Evolutionary conservation across 495 filamentous ascomycete species (phyloP).

Genomic region (Talaromyces thailandensis): DNA sequence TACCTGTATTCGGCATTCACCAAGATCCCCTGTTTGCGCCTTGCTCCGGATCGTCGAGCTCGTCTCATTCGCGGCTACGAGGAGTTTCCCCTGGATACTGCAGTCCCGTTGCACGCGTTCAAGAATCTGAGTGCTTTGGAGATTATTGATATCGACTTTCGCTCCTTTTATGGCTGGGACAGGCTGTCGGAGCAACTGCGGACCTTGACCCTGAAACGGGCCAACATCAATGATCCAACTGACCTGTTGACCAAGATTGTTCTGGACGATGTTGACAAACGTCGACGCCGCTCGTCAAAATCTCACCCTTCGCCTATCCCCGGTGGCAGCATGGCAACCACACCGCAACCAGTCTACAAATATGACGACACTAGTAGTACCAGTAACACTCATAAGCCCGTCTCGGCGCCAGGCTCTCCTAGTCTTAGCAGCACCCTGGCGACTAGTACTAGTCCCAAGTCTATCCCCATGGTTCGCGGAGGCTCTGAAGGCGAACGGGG

Average conservation of each 20-base stretch:
- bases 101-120: conserved; percentile 90
- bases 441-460: conserved; percentile 36
- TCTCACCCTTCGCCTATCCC: conserved; percentile 66
- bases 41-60: conserved; percentile 84
- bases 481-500: conserved; percentile 39
- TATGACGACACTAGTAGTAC: conserved; percentile 32
- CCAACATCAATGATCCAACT: conserved; percentile 76
- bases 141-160: conserved; percentile 89
- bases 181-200: conserved; percentile 82
- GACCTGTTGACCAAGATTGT: conserved; percentile 90
- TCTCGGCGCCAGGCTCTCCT: conserved; percentile 59
- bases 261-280: conserved; percentile 88
- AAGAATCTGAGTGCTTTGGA: conserved; percentile 92
- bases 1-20: conserved; percentile 98
- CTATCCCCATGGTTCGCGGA: conserved; percentile 38
- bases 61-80: conserved; percentile 86
- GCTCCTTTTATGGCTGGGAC: conserved; percentile 97
- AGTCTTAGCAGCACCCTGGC: conserved; percentile 37
- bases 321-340: conserved; percentile 36
- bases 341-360: conserved; percentile 48
- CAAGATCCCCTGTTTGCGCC: conserved; percentile 85
- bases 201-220: conserved; percentile 81
- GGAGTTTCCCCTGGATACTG: conserved; percentile 96
- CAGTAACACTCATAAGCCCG: conserved; percentile 24
- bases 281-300: conserved; percentile 80